Conservation (phyloP, 1,284 basidiomycete genomes). For the Rhizoctonia solani region DNA sequence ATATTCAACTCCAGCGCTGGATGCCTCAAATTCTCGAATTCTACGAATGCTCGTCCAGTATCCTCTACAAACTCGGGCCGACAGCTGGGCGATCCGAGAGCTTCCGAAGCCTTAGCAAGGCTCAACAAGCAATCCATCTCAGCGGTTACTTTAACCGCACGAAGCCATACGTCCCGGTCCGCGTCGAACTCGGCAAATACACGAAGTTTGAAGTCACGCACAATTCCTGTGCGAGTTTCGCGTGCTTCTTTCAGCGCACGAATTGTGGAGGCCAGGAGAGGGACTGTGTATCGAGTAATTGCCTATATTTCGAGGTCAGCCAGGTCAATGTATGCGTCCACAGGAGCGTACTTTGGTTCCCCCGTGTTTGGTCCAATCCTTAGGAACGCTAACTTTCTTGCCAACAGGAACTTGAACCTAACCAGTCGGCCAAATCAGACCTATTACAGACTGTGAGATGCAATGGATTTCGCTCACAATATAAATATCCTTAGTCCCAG, state of each 20-base stretch:
- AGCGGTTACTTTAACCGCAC: constrained; percentile 75
- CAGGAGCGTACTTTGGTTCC: constrained; percentile 68
- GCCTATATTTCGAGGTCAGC: constrained; percentile 52
- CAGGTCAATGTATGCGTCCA: constrained; percentile 28
- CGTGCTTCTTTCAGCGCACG: constrained; percentile 88
- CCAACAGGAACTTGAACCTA: constrained; percentile 27
- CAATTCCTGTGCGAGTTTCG: constrained; percentile 77
- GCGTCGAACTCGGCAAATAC: constrained; percentile 85
- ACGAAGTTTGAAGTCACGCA: constrained; percentile 81
- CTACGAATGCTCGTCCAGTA: constrained; percentile 63
- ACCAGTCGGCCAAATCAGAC: neutral
- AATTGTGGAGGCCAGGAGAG: constrained; percentile 69
- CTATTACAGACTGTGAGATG: too few relatives aligned
- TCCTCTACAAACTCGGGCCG: constrained; percentile 85
- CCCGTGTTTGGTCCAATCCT: constrained; percentile 82
- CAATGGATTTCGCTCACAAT: constrained; percentile 45
- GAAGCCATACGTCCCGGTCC: constrained; percentile 79
- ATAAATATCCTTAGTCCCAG: constrained; percentile 66
- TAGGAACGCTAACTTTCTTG: constrained; percentile 55
- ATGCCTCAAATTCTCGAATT: constrained; percentile 84
- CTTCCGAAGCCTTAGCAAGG: constrained; percentile 85
- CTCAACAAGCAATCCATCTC: constrained; percentile 95
- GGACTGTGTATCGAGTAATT: constrained; percentile 75
- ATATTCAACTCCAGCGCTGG: constrained; percentile 70
- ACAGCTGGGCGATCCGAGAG: constrained; percentile 91